Base-by-base conservation (phyloP, 1,284 basidiomycete species). In the Fomitopsis pinicola region DNA sequence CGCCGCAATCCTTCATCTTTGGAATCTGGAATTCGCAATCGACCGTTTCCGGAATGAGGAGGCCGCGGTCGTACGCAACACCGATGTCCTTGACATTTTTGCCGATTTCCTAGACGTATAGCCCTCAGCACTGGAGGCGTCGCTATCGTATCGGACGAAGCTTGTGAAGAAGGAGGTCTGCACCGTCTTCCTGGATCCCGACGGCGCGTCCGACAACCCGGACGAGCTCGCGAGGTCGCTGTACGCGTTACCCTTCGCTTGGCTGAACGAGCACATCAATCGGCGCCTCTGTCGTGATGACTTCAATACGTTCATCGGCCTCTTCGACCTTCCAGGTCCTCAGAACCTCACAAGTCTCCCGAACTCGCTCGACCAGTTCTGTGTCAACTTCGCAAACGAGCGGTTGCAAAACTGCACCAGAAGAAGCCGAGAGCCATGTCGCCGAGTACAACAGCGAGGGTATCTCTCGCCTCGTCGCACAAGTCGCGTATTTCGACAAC, bases 201-300 rank as follows among this genome's bases (percentile, higher is more conserved):
- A 98, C 69, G 93, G 91, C 56, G 95, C 97, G 1, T 90, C 93
- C 0, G 87, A 91, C 69, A 97, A 98, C 69, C 83, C 95, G 59
- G 97, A 98, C 71, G 94, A 97, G 71, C 88, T 98, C 42, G 94
- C 95, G 17, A 91, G 95, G 72, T 91, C 92, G 0, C 84, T 98
- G 0, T 98, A 99, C 73, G 94, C 94, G 10, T 85, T 99, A 2
- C 84, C 98, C 17, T 99, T 99, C 71, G 88, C 94, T 1, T 99
- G 96, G 97, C 77, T 98, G 67, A 97, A 96, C 72, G 97, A 99
- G 74, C 86, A 94, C 71, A 89, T 99, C 78, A 98, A 99, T 74
- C 89, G 97, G 69, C 92, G 91, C 59, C 85, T 98, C 28, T 97
- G 94, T 79, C 86, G 87, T 44, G 94, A 97, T 52, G 93, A 96